phyloP scores from a whole-genome alignment of 306 rosid genomes.

The Cucurbita ficifolia region DNA sequence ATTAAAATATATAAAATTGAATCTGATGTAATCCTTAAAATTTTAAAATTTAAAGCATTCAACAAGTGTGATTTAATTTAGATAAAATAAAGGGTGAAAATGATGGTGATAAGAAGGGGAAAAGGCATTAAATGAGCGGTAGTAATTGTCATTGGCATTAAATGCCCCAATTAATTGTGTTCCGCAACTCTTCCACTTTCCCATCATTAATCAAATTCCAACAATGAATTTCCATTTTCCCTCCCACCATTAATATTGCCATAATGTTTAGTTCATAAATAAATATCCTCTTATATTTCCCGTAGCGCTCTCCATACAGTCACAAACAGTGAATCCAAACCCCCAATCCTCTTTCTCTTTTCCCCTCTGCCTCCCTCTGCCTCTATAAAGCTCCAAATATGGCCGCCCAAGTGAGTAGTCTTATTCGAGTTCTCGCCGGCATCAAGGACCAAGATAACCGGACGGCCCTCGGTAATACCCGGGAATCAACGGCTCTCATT shows the following conservation, averaged over 20 bases:
- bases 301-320: neutral
- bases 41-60: too few species aligned
- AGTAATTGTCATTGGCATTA: too few species aligned
- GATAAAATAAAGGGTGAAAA: too few species aligned
- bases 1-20: too few species aligned
- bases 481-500: conserved; percentile 64
- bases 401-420: conserved; percentile 82
- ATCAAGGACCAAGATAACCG: conserved; percentile 67
- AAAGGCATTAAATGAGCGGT: too few species aligned
- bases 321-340: neutral
- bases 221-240: neutral
- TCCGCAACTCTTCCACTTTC: neutral
- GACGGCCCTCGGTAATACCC: conserved; percentile 31
- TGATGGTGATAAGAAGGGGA: too few species aligned
- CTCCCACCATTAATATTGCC: neutral
- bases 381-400: conserved; percentile 18
- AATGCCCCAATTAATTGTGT: too few species aligned
- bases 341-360: neutral
- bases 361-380: neutral
- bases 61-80: too few species aligned
- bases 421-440: conserved; percentile 46
- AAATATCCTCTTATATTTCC: neutral
- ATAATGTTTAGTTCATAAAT: neutral
- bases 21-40: too few species aligned
- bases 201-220: conserved; percentile 9